A percentile compares a stretch with the other conserved stretches of the same genome.
phyloP scores from a whole-genome alignment of 2,329 filamentous ascomycete genomes.

The Trichoderma citrinoviride region DNA sequence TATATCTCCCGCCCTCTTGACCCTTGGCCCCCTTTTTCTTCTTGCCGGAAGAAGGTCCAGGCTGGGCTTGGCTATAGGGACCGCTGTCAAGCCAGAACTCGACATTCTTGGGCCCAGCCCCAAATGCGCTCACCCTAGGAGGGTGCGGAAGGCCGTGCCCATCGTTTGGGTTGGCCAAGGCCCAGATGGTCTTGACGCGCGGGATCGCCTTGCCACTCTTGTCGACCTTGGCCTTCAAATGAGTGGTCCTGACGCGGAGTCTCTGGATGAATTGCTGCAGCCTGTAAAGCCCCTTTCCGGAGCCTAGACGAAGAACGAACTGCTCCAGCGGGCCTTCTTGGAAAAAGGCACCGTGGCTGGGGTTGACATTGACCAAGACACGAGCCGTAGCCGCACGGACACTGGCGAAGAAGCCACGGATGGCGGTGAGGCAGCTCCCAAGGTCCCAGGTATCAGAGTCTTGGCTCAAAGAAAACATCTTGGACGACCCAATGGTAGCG shows the following conservation, averaged over 20 bases:
- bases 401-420: slow-evolving; percentile 32
- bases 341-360: slow-evolving; percentile 38
- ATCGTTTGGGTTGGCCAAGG: slow-evolving; percentile 37
- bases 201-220: slow-evolving; percentile 34
- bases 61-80: slow-evolving; percentile 9
- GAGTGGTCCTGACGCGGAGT: slow-evolving; percentile 39
- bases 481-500: slow-evolving; percentile 32
- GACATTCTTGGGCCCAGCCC: slow-evolving; percentile 51
- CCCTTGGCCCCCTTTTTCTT: slow-evolving; percentile 22
- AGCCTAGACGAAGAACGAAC: slow-evolving; percentile 21
- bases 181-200: slow-evolving; percentile 39
- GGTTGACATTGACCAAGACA: slow-evolving; percentile 32
- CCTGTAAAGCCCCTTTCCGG: slow-evolving; percentile 3
- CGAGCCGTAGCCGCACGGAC: slow-evolving; percentile 23
- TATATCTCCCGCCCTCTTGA: slow-evolving; percentile 39
- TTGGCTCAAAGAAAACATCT: slow-evolving; percentile 29
- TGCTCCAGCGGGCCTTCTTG: slow-evolving; percentile 27
- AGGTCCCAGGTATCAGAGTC: slow-evolving; percentile 26
- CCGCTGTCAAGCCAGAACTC: slow-evolving; percentile 48
- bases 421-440: slow-evolving; percentile 30
- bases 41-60: slow-evolving; percentile 19
- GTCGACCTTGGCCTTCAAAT: slow-evolving; percentile 37
- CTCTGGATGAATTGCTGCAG: slow-evolving; percentile 40
- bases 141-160: slow-evolving; percentile 31
- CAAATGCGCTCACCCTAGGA: slow-evolving; percentile 31